phyloP scores from a whole-genome alignment of 1,284 basidiomycete genomes.

The Rhodofomes roseus region DNA sequence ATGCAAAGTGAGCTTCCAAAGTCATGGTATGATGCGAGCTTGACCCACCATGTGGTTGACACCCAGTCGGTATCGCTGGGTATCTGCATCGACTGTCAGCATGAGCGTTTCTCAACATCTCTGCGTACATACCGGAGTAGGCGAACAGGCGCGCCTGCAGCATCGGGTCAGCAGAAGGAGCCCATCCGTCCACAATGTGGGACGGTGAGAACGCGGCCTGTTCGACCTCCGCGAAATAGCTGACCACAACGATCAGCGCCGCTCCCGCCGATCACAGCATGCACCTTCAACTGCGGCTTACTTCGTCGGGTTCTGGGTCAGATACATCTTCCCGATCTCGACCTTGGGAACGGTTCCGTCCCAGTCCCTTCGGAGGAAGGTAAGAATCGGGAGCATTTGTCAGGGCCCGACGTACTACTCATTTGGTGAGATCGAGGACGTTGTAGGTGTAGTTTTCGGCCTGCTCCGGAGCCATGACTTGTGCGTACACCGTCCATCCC shows the following conservation, averaged over 20 bases:
- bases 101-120: background rate
- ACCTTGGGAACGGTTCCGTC: constrained; percentile 50
- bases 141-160: constrained; percentile 42
- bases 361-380: constrained; percentile 21
- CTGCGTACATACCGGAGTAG: constrained; percentile 24
- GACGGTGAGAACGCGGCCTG: constrained; percentile 85
- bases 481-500: constrained; percentile 76
- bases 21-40: background rate
- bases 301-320: constrained; percentile 83
- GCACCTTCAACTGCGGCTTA: background rate
- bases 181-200: constrained; percentile 53
- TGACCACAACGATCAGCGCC: constrained; percentile 1
- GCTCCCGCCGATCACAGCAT: background rate
- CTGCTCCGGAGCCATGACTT: constrained; percentile 85
- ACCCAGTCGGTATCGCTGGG: constrained; percentile 37
- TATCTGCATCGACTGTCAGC: constrained; percentile 17
- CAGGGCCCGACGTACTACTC: constrained; percentile 14
- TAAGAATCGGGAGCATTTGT: background rate
- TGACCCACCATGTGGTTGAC: constrained; percentile 31
- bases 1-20: background rate
- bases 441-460: constrained; percentile 80
- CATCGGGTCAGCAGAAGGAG: constrained; percentile 40
- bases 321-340: constrained; percentile 81
- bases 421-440: constrained; percentile 89
- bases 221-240: constrained; percentile 82